Base-by-base conservation (phyloP, 148 eudicot genomes). In the Agrostemma githago region DNA sequence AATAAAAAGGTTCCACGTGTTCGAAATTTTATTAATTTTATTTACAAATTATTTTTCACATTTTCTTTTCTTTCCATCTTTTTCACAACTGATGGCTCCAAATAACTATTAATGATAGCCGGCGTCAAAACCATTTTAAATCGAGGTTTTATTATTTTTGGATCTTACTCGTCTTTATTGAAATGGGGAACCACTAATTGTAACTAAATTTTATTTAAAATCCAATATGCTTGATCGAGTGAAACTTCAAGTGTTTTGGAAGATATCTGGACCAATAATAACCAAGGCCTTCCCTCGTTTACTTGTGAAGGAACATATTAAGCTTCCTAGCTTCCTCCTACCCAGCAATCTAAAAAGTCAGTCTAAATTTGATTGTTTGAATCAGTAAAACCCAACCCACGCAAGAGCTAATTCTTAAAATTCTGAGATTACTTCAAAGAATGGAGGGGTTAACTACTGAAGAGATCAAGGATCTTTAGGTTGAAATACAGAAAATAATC, bases 271-370 rank as follows among this genome's bases (percentile, higher is more conserved):
- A 51, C 15, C 56, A 51, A 51, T 48, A 8, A 2, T 51, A 11
- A 51, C 56, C 56, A 51, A 51, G 56, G 11, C 15, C 14, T 51
- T 8, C 56, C 56, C 56, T 11, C 56, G 1, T 51, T 51, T 51
- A 51, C 56, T 51, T 7, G 56, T 51, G 16, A 48, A 51, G 56
- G 4, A 51, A 9, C 56, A 51, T 51, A 51, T 51, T 34, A 70
- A 51, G 56, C 40, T 26, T 12, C 72, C 72, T 34, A 51, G 56
- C 40, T 26, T 12, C 72, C 72, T 34, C 72, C 43, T 14, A 34
- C 60, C 37, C 42, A 48, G 12, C 72, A 70, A 12, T 12, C 26
- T 48, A n/a, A 10, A 51, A 8, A 51, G 56, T 14, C 42, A 26
- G 5, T 26, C 60, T 39, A 11, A 20, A 51, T 34, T n/a, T 15